Evolutionary conservation across 345 rosid genomes (phyloP).

Genomic region (Psidium guajava): DNA sequence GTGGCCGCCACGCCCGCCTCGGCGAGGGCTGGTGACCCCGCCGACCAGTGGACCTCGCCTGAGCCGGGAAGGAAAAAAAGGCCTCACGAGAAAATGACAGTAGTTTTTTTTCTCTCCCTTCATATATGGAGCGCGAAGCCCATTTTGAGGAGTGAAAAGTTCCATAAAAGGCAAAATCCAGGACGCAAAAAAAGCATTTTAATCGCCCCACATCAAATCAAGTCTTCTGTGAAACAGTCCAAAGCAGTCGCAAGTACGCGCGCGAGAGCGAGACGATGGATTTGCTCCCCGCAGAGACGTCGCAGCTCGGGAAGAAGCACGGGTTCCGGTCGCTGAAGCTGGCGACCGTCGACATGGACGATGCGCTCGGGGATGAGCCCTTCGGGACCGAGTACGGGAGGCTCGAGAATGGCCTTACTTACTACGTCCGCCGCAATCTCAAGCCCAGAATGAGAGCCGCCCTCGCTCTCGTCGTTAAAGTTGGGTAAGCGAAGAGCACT

Average conservation of each 20-base stretch:
- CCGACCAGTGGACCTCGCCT: no score
- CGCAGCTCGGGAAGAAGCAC: conserved; percentile 45
- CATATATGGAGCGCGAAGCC: background rate
- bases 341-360: conserved; percentile 46
- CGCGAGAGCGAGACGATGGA: conserved; percentile 28
- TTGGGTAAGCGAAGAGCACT: conserved; percentile 29
- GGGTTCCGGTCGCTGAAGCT: conserved; percentile 81
- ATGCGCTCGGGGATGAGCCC: conserved; percentile 43
- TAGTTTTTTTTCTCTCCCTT: background rate
- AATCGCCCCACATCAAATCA: background rate
- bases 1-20: no score
- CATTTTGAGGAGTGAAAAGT: background rate
- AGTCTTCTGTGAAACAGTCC: background rate
- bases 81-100: no score
- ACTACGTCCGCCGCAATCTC: conserved; percentile 77
- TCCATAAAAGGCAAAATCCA: background rate
- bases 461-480: conserved; percentile 78
- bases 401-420: conserved; percentile 73
- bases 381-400: conserved; percentile 70
- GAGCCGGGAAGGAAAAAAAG: no score
- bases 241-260: background rate
- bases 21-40: no score
- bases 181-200: background rate
- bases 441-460: conserved; percentile 90
- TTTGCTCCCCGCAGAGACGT: conserved; percentile 45